Conservation (phyloP, 441 rosid species). For the Cnidoscolus chayamansa region DNA sequence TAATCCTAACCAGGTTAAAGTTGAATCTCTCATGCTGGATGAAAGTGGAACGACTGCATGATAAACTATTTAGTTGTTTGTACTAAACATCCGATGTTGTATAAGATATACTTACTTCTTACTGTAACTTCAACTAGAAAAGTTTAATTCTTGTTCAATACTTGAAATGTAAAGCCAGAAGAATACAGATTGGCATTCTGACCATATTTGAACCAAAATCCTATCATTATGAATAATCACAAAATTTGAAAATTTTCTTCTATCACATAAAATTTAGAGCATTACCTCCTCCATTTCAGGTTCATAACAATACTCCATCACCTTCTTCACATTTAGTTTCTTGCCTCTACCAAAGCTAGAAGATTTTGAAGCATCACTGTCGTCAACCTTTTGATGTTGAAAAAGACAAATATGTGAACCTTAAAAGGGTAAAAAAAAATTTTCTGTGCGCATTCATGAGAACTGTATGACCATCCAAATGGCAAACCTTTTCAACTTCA, state of each 20-base stretch:
- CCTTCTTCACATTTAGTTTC: constrained; percentile 57
- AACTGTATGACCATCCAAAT: constrained; percentile 18
- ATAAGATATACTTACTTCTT: constrained; percentile 1
- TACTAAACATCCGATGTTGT: not conserved
- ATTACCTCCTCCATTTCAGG: constrained; percentile 98
- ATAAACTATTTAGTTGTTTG: not conserved
- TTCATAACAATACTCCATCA: constrained; percentile 93
- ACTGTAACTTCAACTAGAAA: constrained; percentile 1
- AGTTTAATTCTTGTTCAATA: not conserved
- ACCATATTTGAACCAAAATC: not conserved
- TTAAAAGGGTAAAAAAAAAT: not conserved
- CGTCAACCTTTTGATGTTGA: constrained; percentile 56
- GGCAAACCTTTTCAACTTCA: constrained; percentile 83
- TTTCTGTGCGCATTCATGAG: not conserved
- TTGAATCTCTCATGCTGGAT: not conserved
- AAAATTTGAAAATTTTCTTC: not conserved
- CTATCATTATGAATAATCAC: not conserved
- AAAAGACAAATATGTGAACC: constrained; percentile 6
- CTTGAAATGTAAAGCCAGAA: constrained; percentile 13
- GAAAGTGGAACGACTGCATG: not conserved
- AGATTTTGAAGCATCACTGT: constrained; percentile 55
- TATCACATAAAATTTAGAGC: constrained; percentile 12
- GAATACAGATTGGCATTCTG: not conserved
- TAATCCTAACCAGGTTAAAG: not conserved
- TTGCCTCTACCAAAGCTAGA: constrained; percentile 55